Base-by-base conservation (phyloP, 139 green algal genomes). In the Ettlia oleoabundans region DNA sequence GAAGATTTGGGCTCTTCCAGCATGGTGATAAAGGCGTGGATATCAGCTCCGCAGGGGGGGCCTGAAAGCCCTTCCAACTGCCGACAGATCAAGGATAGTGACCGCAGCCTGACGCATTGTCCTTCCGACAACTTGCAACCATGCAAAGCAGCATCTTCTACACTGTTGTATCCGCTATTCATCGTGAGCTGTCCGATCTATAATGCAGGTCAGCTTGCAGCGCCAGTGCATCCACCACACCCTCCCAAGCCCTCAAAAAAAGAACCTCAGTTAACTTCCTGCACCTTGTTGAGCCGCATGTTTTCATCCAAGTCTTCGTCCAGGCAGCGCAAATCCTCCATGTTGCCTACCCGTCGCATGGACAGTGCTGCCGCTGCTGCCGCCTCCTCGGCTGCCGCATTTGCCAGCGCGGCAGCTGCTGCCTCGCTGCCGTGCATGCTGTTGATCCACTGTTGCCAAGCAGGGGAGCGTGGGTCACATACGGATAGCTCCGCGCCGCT, bases 371-470 rank as follows among this genome's bases (percentile, higher is more conserved):
- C 92, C 18, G 95, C 94, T 13, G 95, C 96, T 30, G 93, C 93
- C 47, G 96, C 96, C 82, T 96, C 94, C 65, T 96, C 96, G 6
- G 92, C 92, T 41, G 94, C 90, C 21, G 87, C 87, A 43, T 92
- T 85, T 41, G 92, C 91, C 67, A 98, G 85, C 84, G 95, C 90
- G 9, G 86, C 88, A 21, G 92, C 88, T 28, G 87, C 94, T 19
- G 83, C 91, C 43, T 88, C 86, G 35, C 84, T 89, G 66, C 93
- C 92, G 85, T 95, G 92, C 79, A 85, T 88, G 5, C 80, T 85
- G 68, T 93, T 93, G 42, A 97, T 92, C 92, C 94, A 98, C 67
- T 94, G 63, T 61, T 86, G 81, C 81, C 92, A 96, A 22, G 93
- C 86, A 3, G 88, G 70, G 0, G 92, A 91, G 26, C 94, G 89